phyloP scores from a whole-genome alignment of 768 basidiomycete species.

The Lentinula detonsa region DNA sequence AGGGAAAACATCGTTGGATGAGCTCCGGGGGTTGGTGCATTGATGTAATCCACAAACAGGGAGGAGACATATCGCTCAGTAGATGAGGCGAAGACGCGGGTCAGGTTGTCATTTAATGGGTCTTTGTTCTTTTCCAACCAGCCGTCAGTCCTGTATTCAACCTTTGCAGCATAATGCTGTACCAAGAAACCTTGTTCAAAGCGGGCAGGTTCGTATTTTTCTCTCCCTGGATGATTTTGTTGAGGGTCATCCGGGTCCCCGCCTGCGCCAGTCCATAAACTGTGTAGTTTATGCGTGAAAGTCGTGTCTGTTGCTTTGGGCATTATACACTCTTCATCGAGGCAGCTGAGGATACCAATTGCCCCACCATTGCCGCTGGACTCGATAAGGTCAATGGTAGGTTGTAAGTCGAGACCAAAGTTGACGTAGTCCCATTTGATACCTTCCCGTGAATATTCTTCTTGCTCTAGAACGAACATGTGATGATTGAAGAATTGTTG shows the following conservation, averaged over 20 bases:
- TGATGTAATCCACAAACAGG: conserved; percentile 80
- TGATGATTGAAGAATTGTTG: conserved; percentile 99
- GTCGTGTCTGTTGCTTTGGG: conserved; percentile 95
- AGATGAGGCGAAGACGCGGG: conserved; percentile 79
- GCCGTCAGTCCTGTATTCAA: conserved; percentile 92
- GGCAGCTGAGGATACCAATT: conserved; percentile 86
- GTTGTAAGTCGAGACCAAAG: conserved; percentile 95
- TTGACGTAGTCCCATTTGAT: conserved; percentile 99
- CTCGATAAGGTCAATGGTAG: conserved; percentile 98
- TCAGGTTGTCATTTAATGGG: conserved; percentile 93
- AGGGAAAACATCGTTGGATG: conserved; percentile 25
- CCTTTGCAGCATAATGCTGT: conserved; percentile 93
- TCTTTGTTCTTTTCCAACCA: conserved; percentile 99
- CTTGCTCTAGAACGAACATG: conserved; percentile 99
- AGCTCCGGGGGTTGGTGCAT: conserved; percentile 29
- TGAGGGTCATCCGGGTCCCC: conserved; percentile 36
- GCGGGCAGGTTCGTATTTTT: conserved; percentile 81
- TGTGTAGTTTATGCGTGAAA: conserved; percentile 88
- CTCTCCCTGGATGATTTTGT: conserved; percentile 62
- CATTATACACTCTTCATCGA: conserved; percentile 99
- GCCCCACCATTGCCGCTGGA: conserved; percentile 63
- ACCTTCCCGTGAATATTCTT: conserved; percentile 93
- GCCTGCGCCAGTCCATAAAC: conserved; percentile 57
- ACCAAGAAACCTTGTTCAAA: conserved; percentile 95
- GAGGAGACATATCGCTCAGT: conserved; percentile 74